phyloP scores from a whole-genome alignment of 768 basidiomycete species.

The Scleroderma citrinum region DNA sequence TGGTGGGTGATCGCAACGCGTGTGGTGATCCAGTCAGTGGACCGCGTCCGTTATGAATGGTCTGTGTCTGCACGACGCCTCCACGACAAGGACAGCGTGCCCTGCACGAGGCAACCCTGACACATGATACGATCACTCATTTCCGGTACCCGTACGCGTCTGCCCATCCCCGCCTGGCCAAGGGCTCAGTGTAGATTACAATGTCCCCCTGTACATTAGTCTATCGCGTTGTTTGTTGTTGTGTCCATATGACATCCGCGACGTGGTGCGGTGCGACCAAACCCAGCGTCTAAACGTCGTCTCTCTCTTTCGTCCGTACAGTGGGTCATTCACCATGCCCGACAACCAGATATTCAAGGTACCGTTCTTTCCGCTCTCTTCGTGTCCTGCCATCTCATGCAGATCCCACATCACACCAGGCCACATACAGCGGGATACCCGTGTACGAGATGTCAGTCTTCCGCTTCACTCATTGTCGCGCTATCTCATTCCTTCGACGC shows the following conservation, averaged over 20 bases:
- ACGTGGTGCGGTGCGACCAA: conserved; percentile 5
- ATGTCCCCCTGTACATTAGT: not conserved
- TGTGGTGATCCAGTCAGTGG: not conserved
- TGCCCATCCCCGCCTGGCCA: not conserved
- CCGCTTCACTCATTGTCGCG: conserved; percentile 31
- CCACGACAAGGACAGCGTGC: conserved; percentile 9
- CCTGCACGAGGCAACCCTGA: conserved; percentile 16
- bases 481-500: conserved; percentile 33
- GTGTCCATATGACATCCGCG: conserved; percentile 23
- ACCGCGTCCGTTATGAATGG: not conserved
- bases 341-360: conserved; percentile 90
- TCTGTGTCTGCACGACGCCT: not conserved
- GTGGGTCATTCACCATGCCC: too few relatives aligned
- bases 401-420: conserved; percentile 38
- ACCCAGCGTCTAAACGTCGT: conserved; percentile 12
- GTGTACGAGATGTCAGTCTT: conserved; percentile 82
- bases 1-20: not conserved
- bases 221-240: conserved; percentile 35
- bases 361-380: not conserved
- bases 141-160: not conserved
- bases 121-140: conserved; percentile 2
- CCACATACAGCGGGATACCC: conserved; percentile 89
- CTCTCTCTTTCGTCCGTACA: not conserved
- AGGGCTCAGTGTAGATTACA: not conserved
- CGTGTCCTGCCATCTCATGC: conserved; percentile 1